Conservation (phyloP, 2,329 filamentous ascomycete genomes). For the Cryphonectria naterciae region DNA sequence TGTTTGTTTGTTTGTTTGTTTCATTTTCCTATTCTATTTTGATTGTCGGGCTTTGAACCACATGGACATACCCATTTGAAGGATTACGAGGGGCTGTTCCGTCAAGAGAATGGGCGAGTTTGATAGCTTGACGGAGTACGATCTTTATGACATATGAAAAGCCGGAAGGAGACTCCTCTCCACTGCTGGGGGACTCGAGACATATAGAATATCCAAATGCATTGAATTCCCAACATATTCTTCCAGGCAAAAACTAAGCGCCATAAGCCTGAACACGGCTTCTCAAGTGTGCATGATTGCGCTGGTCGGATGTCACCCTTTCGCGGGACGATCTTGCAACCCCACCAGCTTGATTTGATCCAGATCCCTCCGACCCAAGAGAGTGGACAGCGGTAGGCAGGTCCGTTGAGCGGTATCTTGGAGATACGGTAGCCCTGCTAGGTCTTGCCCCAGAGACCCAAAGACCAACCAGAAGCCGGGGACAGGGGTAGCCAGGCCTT, state of each 20-base stretch:
- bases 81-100: slow-evolving; percentile 4
- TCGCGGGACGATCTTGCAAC: slow-evolving; percentile 13
- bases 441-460: not conserved
- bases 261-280: not conserved
- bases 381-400: slow-evolving; percentile 9
- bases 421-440: not conserved
- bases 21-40: not conserved
- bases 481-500: slow-evolving; percentile 17
- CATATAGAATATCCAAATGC: slow-evolving; percentile 19
- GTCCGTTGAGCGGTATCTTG: slow-evolving; percentile 1
- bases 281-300: not conserved
- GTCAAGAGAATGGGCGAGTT: not conserved
- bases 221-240: slow-evolving; percentile 11
- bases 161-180: slow-evolving; percentile 6
- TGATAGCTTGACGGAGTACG: slow-evolving; percentile 19
- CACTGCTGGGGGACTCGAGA: slow-evolving; percentile 4
- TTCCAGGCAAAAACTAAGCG: not conserved
- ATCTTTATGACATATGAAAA: slow-evolving; percentile 27
- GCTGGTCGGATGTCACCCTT: slow-evolving; percentile 8
- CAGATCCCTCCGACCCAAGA: not conserved
- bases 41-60: slow-evolving; percentile 14
- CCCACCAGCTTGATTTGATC: slow-evolving; percentile 4
- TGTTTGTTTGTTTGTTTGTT: not conserved
- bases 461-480: slow-evolving; percentile 4
- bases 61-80: slow-evolving; percentile 16